These are phyloP conservation scores for Vicia sativa DNA, from an alignment of 306 rosid genomes.

Conservation along the genomic window DNA sequence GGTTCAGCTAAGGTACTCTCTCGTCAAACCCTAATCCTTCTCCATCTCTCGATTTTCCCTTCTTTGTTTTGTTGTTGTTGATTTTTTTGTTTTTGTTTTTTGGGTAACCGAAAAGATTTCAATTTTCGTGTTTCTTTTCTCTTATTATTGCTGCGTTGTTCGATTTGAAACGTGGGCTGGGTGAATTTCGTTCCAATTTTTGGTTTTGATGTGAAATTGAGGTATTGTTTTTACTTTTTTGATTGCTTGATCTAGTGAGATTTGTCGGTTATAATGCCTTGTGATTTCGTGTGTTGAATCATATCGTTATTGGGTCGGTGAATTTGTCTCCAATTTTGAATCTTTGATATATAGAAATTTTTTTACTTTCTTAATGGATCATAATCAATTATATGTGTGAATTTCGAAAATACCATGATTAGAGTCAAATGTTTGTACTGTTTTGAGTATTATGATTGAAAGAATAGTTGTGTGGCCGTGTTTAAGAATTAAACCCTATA, in stretches of 20 bases:
- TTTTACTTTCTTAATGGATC: background rate
- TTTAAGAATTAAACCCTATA: background rate
- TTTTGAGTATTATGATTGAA: background rate
- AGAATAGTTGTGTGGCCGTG: too few species aligned
- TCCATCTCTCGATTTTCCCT: background rate
- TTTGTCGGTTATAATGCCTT: background rate
- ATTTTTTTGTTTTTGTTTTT: background rate
- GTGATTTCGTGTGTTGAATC: background rate
- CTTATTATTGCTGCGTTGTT: background rate
- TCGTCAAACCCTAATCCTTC: slow-evolving; percentile 14
- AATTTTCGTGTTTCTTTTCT: background rate
- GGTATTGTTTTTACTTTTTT: background rate
- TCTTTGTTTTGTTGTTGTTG: background rate
- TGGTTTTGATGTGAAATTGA: background rate
- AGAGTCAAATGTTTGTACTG: background rate
- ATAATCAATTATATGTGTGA: background rate
- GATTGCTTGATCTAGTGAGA: background rate
- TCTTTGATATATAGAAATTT: background rate
- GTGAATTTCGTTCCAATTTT: background rate
- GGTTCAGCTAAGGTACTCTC: slow-evolving; percentile 38
- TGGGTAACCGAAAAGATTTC: background rate
- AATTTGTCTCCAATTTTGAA: background rate
- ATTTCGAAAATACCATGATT: background rate
- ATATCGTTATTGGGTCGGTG: background rate
- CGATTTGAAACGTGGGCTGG: background rate